Evolutionary conservation across 208 protist genomes (phyloP), one percentile per base, ranked within the genome.

Genomic region (Crithidia expoeki): DNA sequence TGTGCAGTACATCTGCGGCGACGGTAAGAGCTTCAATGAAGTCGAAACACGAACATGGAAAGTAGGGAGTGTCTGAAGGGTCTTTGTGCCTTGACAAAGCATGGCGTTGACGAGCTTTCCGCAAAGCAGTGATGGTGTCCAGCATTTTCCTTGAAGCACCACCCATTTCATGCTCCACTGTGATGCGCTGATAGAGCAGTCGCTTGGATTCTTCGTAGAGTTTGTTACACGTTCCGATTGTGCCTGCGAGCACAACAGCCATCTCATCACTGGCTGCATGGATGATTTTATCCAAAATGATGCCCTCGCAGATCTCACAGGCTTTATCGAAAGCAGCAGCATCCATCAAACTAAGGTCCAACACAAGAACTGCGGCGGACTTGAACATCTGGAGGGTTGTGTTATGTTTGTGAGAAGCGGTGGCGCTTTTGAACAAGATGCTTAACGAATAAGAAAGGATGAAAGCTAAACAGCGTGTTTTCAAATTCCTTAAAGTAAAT

Each of bases 11-110:
- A 14, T 94, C 75, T 28, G 80, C 79, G 36, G 85, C 93, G 16
- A 98, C 85, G 25, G 82, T 65, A 2, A 98, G 65, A 1, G 90
- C 86, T 49, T 98, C 94, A 4, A 98, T 63, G 19, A 98, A 76
- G 66, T 94, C 89, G 28, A 55, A 86, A 4, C 34, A n/a, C n/a
- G n/a, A n/a, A n/a, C n/a, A n/a, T n/a, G n/a, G n/a, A n/a, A n/a
- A n/a, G n/a, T n/a, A n/a, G n/a, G n/a, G n/a, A n/a, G n/a, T n/a
- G n/a, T n/a, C n/a, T n/a, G n/a, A n/a, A n/a, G n/a, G n/a, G n/a
- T n/a, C n/a, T n/a, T n/a, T n/a, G n/a, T n/a, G n/a, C n/a, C n/a
- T n/a, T n/a, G n/a, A n/a, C n/a, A n/a, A n/a, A n/a, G n/a, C n/a
- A n/a, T n/a, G n/a, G n/a, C n/a, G n/a, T n/a, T n/a, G n/a, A n/a